Conservation (phyloP, 768 basidiomycete species). For the Termitomyces sp. region DNA sequence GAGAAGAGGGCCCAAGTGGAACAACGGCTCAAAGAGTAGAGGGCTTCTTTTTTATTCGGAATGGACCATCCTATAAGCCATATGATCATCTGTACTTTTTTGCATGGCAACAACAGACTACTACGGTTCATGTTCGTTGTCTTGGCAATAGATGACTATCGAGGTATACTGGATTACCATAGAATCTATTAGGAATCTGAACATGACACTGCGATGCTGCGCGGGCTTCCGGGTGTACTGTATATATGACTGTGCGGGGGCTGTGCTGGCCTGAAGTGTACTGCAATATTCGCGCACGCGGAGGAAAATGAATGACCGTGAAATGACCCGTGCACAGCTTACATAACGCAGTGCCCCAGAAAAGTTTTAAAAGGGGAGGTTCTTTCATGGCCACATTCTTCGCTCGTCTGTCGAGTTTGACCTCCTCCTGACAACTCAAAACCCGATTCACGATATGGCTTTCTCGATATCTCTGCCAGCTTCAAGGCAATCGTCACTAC, state of each 20-base stretch:
- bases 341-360: conserved; percentile 4
- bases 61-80: not conserved
- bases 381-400: not conserved
- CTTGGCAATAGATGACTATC: not conserved
- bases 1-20: conserved; percentile 60
- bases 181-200: not conserved
- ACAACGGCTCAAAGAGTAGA: conserved; percentile 50
- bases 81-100: not conserved
- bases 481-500: conserved; percentile 13
- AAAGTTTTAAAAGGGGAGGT: conserved; percentile 4
- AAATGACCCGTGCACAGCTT: conserved; percentile 6
- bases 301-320: too few species aligned
- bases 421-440: not conserved
- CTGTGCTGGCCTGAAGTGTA: not conserved
- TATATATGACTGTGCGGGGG: not conserved
- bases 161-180: not conserved
- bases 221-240: not conserved
- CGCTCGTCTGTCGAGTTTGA: not conserved
- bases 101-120: not conserved
- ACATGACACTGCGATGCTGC: not conserved
- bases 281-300: too few species aligned
- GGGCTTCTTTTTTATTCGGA: not conserved
- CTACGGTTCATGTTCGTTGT: not conserved
- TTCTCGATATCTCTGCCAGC: conserved; percentile 14
- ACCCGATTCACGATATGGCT: not conserved